Conservation (phyloP, 768 basidiomycete species). For the Mycena epipterygia region DNA sequence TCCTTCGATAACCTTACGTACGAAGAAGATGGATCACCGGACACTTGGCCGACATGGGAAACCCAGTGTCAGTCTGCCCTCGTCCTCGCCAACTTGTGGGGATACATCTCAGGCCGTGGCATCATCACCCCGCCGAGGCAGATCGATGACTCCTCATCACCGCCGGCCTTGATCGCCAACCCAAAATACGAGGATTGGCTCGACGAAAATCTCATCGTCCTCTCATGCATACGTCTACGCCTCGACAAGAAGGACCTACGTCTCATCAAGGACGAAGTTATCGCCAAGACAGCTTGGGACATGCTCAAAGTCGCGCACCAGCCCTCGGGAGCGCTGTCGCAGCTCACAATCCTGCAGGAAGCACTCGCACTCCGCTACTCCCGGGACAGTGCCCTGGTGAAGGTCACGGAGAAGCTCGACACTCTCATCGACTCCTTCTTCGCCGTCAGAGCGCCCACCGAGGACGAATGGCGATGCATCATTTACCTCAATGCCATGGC, state of each 20-base stretch:
- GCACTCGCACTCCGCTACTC: background rate
- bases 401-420: background rate
- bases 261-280: background rate
- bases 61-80: background rate
- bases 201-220: conserved; percentile 9
- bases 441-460: background rate
- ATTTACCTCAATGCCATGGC: conserved; percentile 17
- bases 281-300: background rate
- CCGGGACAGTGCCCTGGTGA: background rate
- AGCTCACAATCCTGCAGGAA: conserved; percentile 17
- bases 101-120: background rate
- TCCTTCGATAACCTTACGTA: background rate
- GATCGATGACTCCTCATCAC: background rate
- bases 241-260: background rate
- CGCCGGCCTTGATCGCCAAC: background rate
- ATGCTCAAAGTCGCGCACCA: conserved; percentile 7
- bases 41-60: conserved; percentile 14
- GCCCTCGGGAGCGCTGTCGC: conserved; percentile 6
- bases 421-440: conserved; percentile 13
- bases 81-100: background rate
- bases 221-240: conserved; percentile 1
- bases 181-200: background rate
- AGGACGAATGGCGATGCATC: conserved; percentile 13
- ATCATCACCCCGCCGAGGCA: background rate
- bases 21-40: background rate